Percentiles rank a stretch among this genome's conserved stretches.
Evolutionary conservation across 2,329 filamentous ascomycete genomes (phyloP).

Genomic region (Arthroderma sp.): DNA sequence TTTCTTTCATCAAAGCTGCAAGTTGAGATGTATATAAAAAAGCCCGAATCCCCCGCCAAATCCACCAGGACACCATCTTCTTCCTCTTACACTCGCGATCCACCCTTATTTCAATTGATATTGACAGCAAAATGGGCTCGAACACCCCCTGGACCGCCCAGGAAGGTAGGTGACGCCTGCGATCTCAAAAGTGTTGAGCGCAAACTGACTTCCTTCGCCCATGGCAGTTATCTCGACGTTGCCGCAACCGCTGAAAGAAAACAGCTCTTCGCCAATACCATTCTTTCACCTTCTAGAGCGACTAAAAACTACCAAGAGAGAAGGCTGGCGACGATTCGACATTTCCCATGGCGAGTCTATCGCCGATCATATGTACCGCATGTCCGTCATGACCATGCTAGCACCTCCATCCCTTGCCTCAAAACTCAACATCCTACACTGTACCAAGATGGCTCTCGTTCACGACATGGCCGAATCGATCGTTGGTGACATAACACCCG

Average conservation of each 20-base stretch:
- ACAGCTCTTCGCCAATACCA: constrained; percentile 61
- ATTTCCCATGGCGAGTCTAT: constrained; percentile 74
- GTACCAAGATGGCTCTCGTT: constrained; percentile 88
- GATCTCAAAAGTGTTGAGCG: background rate
- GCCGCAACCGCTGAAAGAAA: constrained; percentile 46
- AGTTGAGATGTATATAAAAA: background rate
- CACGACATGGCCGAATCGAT: constrained; percentile 97
- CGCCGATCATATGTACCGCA: constrained; percentile 98
- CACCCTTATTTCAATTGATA: background rate
- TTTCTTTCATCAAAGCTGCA: background rate
- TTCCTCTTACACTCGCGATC: background rate
- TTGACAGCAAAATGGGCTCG: constrained; percentile 2
- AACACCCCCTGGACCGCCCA: constrained; percentile 1
- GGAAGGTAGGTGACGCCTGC: background rate
- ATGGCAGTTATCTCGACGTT: constrained; percentile 52
- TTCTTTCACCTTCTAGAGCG: constrained; percentile 93
- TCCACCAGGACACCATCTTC: background rate
- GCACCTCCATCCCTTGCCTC: constrained; percentile 62
- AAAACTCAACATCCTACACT: constrained; percentile 64
- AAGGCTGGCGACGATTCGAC: constrained; percentile 85
- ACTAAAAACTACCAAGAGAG: constrained; percentile 90
- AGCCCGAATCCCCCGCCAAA: background rate
- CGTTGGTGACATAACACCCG: constrained; percentile 92
- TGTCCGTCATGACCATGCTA: constrained; percentile 92
- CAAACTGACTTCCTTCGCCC: background rate